Conservation (phyloP, 1,139 yeast species). For the Pichia sp. region DNA sequence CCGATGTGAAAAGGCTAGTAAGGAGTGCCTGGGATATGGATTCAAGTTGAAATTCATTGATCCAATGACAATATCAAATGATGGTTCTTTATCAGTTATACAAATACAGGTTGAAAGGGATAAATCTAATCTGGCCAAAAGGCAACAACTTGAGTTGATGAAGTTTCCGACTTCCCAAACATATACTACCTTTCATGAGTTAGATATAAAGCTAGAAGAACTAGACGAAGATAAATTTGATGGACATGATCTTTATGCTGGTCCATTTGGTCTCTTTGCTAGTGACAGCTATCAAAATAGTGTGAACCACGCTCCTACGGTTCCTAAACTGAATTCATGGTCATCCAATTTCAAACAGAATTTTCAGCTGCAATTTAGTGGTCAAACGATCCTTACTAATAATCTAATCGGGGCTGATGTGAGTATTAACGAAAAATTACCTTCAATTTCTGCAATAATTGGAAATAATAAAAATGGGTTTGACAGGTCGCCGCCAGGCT, state of each 20-base stretch:
- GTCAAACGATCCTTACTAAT: not conserved
- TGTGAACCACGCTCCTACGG: no score
- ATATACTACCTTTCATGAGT: slow-evolving; percentile 69
- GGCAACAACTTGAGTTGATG: slow-evolving; percentile 71
- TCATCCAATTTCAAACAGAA: not conserved
- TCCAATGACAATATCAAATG: slow-evolving; percentile 33
- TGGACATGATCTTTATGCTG: slow-evolving; percentile 30
- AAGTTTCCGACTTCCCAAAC: slow-evolving; percentile 48
- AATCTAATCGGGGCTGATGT: not conserved
- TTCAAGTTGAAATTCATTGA: slow-evolving; percentile 72
- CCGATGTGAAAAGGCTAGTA: slow-evolving; percentile 37
- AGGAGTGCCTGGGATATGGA: slow-evolving; percentile 75
- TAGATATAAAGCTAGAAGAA: slow-evolving; percentile 63
- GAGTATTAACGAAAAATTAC: not conserved
- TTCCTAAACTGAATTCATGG: no score
- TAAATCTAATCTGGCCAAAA: slow-evolving; percentile 27
- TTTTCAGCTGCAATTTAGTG: not conserved
- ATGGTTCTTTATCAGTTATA: slow-evolving; percentile 18
- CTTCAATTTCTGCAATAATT: slow-evolving; percentile 7
- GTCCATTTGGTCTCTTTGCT: slow-evolving; percentile 70
- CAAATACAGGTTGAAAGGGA: slow-evolving; percentile 12
- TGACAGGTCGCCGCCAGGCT: not conserved
- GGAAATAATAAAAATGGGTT: not conserved
- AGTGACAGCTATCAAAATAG: not conserved
- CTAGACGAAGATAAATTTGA: slow-evolving; percentile 35